phyloP scores from a whole-genome alignment of 768 basidiomycete genomes.

The Fistulinella prunicolor region DNA sequence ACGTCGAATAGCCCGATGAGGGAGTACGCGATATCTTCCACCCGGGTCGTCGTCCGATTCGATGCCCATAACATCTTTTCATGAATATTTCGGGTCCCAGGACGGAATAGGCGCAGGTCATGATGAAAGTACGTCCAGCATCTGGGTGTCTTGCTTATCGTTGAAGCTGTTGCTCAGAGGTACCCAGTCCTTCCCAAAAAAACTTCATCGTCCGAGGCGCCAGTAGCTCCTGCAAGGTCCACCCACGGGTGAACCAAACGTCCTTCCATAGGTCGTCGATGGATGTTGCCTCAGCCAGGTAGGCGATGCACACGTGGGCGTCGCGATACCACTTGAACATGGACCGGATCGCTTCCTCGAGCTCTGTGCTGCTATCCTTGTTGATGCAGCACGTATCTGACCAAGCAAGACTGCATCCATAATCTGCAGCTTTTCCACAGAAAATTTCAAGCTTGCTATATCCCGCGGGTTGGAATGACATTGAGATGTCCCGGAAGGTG shows the following conservation, averaged over 20 bases:
- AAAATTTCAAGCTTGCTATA: conserved; percentile 26
- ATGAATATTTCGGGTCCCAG: conserved; percentile 25
- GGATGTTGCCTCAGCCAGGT: conserved; percentile 30
- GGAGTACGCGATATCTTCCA: conserved; percentile 33
- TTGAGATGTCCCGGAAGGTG: conserved; percentile 27
- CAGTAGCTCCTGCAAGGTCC: conserved; percentile 31
- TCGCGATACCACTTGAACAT: conserved; percentile 35
- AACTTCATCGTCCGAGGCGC: conserved; percentile 32
- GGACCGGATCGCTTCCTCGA: conserved; percentile 34
- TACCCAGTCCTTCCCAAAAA: conserved; percentile 26
- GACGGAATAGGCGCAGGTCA: conserved; percentile 24
- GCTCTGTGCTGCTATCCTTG: conserved; percentile 34
- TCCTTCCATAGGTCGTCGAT: conserved; percentile 25
- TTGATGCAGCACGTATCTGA: conserved; percentile 37
- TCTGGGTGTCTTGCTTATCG: conserved; percentile 24
- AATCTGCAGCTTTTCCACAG: conserved; percentile 26
- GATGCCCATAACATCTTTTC: conserved; percentile 35
- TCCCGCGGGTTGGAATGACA: conserved; percentile 28
- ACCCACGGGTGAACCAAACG: conserved; percentile 33
- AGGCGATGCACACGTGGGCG: conserved; percentile 30
- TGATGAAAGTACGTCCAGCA: conserved; percentile 24
- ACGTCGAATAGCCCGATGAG: conserved; percentile 35
- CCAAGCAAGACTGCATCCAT: conserved; percentile 30
- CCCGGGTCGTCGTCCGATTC: conserved; percentile 31
- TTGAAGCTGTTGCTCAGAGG: conserved; percentile 25